Evolutionary conservation across 2,329 filamentous ascomycete genomes (phyloP), one percentile per base, ranked within the genome.

Genomic region (Emmonsiellopsis sp.): DNA sequence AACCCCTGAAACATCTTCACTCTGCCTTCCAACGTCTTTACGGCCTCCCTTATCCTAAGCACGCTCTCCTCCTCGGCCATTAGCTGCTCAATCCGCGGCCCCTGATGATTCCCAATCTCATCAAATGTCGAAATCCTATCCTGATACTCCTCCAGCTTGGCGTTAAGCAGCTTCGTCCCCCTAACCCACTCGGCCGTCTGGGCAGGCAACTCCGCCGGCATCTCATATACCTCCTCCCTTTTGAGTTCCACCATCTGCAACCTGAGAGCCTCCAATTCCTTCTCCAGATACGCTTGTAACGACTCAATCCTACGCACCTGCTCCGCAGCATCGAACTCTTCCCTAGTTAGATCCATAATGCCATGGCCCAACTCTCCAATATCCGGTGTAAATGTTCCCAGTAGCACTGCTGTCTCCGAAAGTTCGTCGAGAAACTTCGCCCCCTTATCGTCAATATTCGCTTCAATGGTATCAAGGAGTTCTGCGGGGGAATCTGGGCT

Each of bases 151-250:
- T 81, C 80, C 1, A 91, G 73, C 60, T 85, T 85, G 2, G 81
- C 71, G 11, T 77, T 72, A 39, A 88, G 73, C n/a, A 80, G 71
- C 65, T 88, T 89, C 48, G 85, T 80, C 53, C 78, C 82, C 52
- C 87, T 82, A 58, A 84, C 82, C 69, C 86, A 81, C 49, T 93
- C 85, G 3, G 84, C 76, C n/a, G 89, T 92, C 58, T 85, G 79
- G 58, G 82, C 82, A 9, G 82, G 79, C 3, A 91, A 71, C 56
- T 82, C 74, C 0, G 80, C 63, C 0, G 82, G 69, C 0, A 80
- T 77, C 13, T 79, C 75, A 61, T 81, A 85, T 51, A 62, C 62
- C 31, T 62, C 56, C 44, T 71, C 57, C 10, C 63, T 63, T 37
- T 59, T 68, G 34, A 70, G 62, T 2, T 63, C 58, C 11, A 66